A percentile compares a stretch with the other conserved stretches of the same genome.
These are phyloP conservation scores for Penicillium sp. DNA, from an alignment of 2,329 filamentous ascomycete genomes.

Conservation along the genomic window DNA sequence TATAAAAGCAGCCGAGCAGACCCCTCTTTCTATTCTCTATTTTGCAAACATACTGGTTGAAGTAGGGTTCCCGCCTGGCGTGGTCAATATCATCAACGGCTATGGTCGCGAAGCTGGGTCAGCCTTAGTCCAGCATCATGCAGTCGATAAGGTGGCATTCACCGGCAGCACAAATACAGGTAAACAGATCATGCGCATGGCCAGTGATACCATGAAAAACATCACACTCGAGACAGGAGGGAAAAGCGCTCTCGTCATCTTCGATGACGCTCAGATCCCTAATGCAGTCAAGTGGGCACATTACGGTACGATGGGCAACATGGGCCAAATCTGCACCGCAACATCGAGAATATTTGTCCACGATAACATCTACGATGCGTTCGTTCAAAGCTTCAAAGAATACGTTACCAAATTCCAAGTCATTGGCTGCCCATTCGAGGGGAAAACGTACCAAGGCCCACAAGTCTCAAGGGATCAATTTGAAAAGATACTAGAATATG, in stretches of 20 bases:
- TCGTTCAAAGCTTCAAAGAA: background rate
- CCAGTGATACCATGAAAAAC: conserved; percentile 1
- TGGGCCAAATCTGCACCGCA: background rate
- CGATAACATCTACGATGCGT: background rate
- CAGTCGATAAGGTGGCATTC: conserved; percentile 12
- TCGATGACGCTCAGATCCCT: background rate
- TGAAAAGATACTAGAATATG: background rate
- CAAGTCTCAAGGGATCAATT: background rate
- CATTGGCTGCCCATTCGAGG: background rate
- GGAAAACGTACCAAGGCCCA: background rate
- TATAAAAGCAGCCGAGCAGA: conserved; percentile 9
- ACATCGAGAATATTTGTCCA: conserved; percentile 2
- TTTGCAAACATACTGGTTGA: background rate
- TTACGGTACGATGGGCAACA: background rate
- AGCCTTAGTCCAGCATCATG: background rate
- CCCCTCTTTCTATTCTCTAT: background rate
- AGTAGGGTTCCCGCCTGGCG: background rate
- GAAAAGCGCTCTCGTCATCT: background rate
- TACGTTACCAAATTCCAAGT: background rate
- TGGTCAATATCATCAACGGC: conserved; percentile 1
- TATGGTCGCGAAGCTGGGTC: background rate
- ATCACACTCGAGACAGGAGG: background rate
- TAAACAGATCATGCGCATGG: conserved; percentile 11
- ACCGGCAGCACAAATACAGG: conserved; percentile 15
- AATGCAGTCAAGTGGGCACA: background rate